Conservation (phyloP, 805 yeast species). For the Citeromyces matritensis region DNA sequence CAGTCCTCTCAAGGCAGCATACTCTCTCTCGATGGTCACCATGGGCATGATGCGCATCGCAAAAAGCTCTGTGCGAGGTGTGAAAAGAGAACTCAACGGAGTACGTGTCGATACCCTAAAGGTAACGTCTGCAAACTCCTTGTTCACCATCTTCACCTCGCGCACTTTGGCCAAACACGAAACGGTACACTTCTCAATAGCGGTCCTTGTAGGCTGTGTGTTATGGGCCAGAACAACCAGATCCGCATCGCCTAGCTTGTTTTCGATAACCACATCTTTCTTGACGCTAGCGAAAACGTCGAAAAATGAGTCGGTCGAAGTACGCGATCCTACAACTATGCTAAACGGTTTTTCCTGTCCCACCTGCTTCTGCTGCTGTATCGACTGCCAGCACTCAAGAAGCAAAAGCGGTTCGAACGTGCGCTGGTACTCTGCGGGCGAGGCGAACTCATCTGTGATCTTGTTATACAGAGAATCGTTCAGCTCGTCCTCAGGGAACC, state of each 20-base stretch:
- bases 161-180: slow-evolving; percentile 71
- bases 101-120: slow-evolving; percentile 44
- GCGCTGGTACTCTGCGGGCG: slow-evolving; percentile 50
- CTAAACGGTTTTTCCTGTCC: slow-evolving; percentile 45
- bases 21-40: slow-evolving; percentile 91
- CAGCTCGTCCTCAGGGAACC: slow-evolving; percentile 45
- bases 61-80: slow-evolving; percentile 48
- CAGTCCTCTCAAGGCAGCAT: slow-evolving; percentile 65
- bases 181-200: slow-evolving; percentile 13
- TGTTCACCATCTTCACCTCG: slow-evolving; percentile 49
- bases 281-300: slow-evolving; percentile 71
- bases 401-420: slow-evolving; percentile 69
- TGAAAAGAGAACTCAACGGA: slow-evolving; percentile 36
- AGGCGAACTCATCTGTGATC: slow-evolving; percentile 40
- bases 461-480: slow-evolving; percentile 17
- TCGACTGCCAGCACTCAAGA: slow-evolving; percentile 89
- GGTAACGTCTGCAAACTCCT: slow-evolving; percentile 63
- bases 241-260: slow-evolving; percentile 61
- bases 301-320: slow-evolving; percentile 73
- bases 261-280: slow-evolving; percentile 30
- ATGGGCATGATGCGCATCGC: slow-evolving; percentile 72
- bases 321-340: slow-evolving; percentile 61
- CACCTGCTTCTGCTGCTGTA: slow-evolving; percentile 57
- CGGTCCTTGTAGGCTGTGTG: slow-evolving; percentile 14
- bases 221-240: slow-evolving; percentile 44